Percentiles rank a stretch among this genome's conserved stretches.
Evolutionary conservation across 169 alveolate species (phyloP).

Genomic region (Eimeria mitis): DNA sequence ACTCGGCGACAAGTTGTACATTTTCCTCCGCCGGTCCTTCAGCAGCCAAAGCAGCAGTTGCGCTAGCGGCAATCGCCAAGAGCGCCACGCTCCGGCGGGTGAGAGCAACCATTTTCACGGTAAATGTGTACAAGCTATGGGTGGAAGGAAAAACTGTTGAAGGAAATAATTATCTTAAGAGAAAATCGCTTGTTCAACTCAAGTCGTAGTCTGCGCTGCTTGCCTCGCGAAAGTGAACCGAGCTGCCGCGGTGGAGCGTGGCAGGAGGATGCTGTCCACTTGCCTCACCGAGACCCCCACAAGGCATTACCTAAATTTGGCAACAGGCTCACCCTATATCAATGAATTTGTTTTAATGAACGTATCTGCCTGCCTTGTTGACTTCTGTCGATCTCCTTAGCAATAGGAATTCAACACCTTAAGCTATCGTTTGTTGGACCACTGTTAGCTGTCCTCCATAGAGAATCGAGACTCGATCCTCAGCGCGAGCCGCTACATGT

Average conservation of each 20-base stretch:
- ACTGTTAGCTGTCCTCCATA: background rate
- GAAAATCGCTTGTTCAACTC: background rate
- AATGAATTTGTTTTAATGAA: background rate
- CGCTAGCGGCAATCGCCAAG: slow-evolving; percentile 7
- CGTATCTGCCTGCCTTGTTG: background rate
- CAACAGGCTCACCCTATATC: background rate
- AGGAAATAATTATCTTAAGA: background rate
- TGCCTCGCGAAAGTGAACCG: background rate
- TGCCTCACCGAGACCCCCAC: background rate
- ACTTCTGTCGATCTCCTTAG: background rate
- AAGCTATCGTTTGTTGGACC: background rate
- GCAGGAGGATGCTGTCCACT: background rate
- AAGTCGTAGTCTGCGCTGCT: background rate
- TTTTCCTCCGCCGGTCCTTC: background rate
- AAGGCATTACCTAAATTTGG: background rate
- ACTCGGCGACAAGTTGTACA: background rate
- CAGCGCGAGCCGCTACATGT: background rate
- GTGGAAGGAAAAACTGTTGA: background rate
- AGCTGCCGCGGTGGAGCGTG: background rate
- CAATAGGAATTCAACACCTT: background rate
- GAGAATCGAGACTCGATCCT: background rate
- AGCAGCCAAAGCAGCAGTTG: slow-evolving; percentile 8
- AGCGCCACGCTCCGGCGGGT: slow-evolving; percentile 13
- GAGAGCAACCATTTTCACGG: background rate
- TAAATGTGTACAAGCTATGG: background rate